Base-by-base conservation (phyloP, 306 rosid species). In the Begonia masoniana region DNA sequence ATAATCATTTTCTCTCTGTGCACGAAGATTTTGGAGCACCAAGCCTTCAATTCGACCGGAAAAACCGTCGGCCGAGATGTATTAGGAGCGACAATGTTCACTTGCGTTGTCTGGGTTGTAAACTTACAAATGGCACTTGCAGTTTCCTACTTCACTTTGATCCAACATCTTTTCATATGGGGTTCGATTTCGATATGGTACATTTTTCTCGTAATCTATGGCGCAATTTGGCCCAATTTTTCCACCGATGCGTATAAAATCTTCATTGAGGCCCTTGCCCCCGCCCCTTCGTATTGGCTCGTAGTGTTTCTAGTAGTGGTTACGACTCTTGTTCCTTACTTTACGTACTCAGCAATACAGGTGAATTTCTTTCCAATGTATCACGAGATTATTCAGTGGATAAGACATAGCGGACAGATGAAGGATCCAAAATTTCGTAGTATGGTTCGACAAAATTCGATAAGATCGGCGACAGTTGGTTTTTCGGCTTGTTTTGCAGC, bases 51-150 rank as follows among this genome's bases (percentile, higher is more conserved):
- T 43, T 6, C 49, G 0, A 75, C 68, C 1, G 96, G 99, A 15
- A 84, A 75, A 61, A 87, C 88, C 1, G 87, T 74, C 0, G 96
- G 96, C 31, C 72, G 65, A 52, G 99, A 92, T 54, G 77, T 92
- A 47, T 69, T 92, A 0, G 96, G 99, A 56, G 80, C 80, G 47
- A 79, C 78, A 0, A 86, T 92, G 93, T 83, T 64, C 42, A 77
- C 99, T 0, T 87, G 96, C 56, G 60, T 74, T 2, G 93, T 92
- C 47, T 87, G 99, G 99, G 95, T 74, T 24, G 99, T 92, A 56
- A 92, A 92, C 79, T 66, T 83, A 77, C 99, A 92, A 73, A 81
- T 92, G 87, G 96, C 93, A 43, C 74, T 92, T 50, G 45, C 74
- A 41, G 78, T 92, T 52, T 77, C 59, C 61, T 92, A 92, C 89